Conservation (phyloP, 768 basidiomycete genomes). For the Tulasnella sp. region DNA sequence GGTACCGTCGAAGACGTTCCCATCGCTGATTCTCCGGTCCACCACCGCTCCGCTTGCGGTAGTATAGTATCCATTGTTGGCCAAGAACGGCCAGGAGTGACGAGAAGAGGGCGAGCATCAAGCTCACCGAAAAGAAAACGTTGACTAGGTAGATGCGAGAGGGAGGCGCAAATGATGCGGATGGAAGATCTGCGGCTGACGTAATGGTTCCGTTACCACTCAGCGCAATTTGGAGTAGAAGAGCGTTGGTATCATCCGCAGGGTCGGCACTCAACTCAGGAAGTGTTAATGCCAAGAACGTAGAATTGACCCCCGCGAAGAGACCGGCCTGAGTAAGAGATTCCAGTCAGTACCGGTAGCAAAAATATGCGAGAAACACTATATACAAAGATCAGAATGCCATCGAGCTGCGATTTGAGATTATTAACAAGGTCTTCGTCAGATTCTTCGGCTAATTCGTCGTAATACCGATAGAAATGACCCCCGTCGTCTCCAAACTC, state of each 20-base stretch:
- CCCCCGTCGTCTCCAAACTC: neutral
- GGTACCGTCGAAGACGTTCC: too few species aligned
- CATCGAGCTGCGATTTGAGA: neutral
- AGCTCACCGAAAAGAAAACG: too few species aligned
- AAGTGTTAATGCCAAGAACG: neutral
- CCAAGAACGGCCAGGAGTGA: too few species aligned
- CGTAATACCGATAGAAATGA: neutral
- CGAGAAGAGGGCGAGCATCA: too few species aligned
- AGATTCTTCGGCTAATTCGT: neutral
- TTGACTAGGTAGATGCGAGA: too few species aligned
- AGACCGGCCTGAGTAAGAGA: neutral
- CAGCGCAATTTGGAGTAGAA: neutral
- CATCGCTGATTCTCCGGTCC: too few species aligned
- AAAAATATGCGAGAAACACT: neutral
- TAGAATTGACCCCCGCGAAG: neutral
- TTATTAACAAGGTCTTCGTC: neutral
- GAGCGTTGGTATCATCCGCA: neutral
- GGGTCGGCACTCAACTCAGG: neutral
- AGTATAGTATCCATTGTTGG: too few species aligned
- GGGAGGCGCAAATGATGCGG: too few species aligned
- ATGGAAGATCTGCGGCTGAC: too few species aligned
- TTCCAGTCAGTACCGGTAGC: neutral
- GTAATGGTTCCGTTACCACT: too few species aligned
- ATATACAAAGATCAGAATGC: neutral
- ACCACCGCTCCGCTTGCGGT: too few species aligned